These are phyloP conservation scores for Schizophyllum commune DNA, from an alignment of 1,284 basidiomycete genomes.

Conservation along the genomic window DNA sequence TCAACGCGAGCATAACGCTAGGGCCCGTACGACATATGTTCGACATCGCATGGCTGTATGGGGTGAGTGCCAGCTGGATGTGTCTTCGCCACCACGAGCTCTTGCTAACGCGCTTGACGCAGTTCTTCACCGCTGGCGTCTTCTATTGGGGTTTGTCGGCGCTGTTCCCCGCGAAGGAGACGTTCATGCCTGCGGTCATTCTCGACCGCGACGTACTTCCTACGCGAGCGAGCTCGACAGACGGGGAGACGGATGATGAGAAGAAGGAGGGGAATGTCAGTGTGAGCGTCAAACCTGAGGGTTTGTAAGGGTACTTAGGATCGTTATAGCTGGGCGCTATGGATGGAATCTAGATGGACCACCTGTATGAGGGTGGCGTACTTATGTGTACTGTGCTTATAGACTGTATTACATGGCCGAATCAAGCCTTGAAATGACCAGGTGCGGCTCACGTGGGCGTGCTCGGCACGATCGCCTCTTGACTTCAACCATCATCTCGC, in stretches of 20 bases:
- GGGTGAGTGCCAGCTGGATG: background rate
- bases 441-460: too few relatives aligned
- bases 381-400: background rate
- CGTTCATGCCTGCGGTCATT: conserved; percentile 29
- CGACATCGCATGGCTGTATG: conserved; percentile 37
- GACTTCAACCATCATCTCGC: too few relatives aligned
- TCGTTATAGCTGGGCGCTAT: background rate
- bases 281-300: background rate
- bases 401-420: too few relatives aligned
- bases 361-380: background rate
- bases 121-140: conserved; percentile 24
- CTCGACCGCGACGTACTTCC: background rate
- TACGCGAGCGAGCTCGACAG: background rate
- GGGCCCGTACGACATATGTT: conserved; percentile 48
- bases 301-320: background rate
- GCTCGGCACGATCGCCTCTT: too few relatives aligned
- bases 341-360: too few relatives aligned
- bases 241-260: background rate
- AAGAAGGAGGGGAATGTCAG: background rate
- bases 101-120: background rate
- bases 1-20: conserved; percentile 50
- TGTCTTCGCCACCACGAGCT: background rate
- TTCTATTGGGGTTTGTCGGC: conserved; percentile 46
- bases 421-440: too few relatives aligned
- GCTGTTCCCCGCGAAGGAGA: conserved; percentile 51